Percentiles rank a stretch among this genome's conserved stretches.
These are phyloP conservation scores for Colletotrichum higginsianum DNA, from an alignment of 2,329 filamentous ascomycete genomes.

Conservation along the genomic window DNA sequence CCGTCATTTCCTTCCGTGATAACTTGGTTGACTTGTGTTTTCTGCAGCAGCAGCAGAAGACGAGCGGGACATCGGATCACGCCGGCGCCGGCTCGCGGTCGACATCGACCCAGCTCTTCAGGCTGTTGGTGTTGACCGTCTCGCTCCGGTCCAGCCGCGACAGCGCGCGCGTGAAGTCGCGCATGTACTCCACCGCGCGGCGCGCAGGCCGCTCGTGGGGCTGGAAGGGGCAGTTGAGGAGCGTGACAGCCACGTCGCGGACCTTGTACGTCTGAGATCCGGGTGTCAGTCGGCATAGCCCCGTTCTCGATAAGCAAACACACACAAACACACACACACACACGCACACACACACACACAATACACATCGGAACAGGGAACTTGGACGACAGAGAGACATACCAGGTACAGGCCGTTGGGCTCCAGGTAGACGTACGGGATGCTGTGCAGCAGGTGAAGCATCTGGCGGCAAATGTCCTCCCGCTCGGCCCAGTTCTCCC, in stretches of 20 bases:
- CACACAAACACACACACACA: too few species aligned
- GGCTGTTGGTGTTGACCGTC: constrained; percentile 49
- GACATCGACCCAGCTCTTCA: constrained; percentile 51
- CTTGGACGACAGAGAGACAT: neutral
- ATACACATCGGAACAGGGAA: too few species aligned
- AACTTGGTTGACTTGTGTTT: too few species aligned
- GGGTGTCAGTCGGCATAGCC: neutral
- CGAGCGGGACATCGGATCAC: neutral
- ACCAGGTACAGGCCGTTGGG: constrained; percentile 54
- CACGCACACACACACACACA: too few species aligned
- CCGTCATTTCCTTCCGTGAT: too few species aligned
- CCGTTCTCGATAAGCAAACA: too few species aligned
- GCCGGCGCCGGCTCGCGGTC: constrained; percentile 34
- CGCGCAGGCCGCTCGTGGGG: constrained; percentile 45
- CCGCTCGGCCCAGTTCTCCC: constrained; percentile 50
- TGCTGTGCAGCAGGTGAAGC: constrained; percentile 53
- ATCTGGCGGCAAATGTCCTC: constrained; percentile 56
- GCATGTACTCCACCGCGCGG: constrained; percentile 49
- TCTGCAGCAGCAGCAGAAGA: too few species aligned
- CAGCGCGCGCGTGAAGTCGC: constrained; percentile 48
- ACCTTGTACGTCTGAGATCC: constrained; percentile 50
- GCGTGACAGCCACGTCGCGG: constrained; percentile 52
- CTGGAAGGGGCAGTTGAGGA: constrained; percentile 53
- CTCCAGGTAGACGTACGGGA: constrained; percentile 50
- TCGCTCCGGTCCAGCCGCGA: constrained; percentile 51